phyloP scores from a whole-genome alignment of 768 basidiomycete genomes.

The Mycena epipterygia region DNA sequence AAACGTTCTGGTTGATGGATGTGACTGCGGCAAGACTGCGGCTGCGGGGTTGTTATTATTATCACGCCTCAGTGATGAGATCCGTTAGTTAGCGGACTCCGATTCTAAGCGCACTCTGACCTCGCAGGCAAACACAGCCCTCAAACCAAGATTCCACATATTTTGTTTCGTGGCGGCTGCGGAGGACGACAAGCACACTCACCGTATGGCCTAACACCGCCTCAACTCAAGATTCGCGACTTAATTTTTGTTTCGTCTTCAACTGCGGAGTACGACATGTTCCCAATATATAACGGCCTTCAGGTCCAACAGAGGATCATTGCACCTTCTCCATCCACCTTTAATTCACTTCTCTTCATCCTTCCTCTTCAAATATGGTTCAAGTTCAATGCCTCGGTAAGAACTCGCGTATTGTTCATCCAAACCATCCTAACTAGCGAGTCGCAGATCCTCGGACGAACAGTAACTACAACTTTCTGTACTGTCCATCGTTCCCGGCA shows the following conservation, averaged over 20 bases:
- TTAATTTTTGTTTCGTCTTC: neutral
- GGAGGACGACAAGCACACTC: too few species aligned
- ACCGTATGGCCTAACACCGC: too few species aligned
- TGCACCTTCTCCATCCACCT: neutral
- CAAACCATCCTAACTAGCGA: neutral
- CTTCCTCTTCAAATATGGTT: neutral
- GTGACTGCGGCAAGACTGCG: too few species aligned
- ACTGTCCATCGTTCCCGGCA: constrained; percentile 39
- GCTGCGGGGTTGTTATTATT: too few species aligned
- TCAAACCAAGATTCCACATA: too few species aligned
- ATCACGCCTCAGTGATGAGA: too few species aligned
- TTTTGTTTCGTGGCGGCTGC: too few species aligned
- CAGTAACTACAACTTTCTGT: constrained; percentile 28
- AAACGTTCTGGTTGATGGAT: too few species aligned
- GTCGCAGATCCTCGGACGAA: neutral
- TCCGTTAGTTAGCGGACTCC: too few species aligned
- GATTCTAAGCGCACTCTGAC: too few species aligned
- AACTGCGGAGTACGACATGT: neutral
- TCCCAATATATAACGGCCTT: neutral
- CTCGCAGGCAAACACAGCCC: too few species aligned
- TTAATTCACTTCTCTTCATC: neutral
- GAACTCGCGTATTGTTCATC: neutral
- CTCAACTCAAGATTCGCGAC: too few species aligned
- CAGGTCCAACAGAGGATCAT: neutral
- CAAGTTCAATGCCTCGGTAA: constrained; percentile 18